phyloP scores from a whole-genome alignment of 495 filamentous ascomycete genomes.

The Xylaria scruposa region DNA sequence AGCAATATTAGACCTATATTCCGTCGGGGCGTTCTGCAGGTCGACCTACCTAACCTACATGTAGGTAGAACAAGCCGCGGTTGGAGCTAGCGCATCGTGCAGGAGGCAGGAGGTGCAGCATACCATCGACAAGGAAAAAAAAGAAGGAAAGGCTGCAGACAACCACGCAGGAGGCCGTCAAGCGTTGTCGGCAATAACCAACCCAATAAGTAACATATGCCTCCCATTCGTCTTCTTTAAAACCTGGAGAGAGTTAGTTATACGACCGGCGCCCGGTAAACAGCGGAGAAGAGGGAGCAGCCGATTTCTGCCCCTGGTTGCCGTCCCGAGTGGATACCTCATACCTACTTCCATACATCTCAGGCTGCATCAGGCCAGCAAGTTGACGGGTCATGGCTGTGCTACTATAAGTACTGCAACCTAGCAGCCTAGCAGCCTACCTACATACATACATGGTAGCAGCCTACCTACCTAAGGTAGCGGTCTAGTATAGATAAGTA shows the following conservation, averaged over 20 bases:
- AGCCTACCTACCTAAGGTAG: too few relatives aligned
- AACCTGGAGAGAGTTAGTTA: neutral
- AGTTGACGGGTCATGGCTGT: slow-evolving; percentile 4
- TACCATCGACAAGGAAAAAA: neutral
- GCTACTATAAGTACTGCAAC: neutral
- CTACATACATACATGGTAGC: too few relatives aligned
- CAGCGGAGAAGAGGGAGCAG: slow-evolving; percentile 16
- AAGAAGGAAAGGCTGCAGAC: neutral
- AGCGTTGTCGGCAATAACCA: neutral
- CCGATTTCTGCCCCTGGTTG: slow-evolving; percentile 17
- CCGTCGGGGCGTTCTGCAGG: slow-evolving; percentile 12
- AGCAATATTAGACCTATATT: slow-evolving; percentile 5
- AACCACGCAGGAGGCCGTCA: neutral
- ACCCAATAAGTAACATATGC: neutral
- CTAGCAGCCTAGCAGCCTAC: neutral
- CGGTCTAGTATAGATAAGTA: neutral
- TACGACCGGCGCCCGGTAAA: slow-evolving; percentile 2
- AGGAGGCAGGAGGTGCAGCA: neutral
- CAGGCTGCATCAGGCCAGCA: slow-evolving; percentile 6
- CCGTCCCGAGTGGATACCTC: slow-evolving; percentile 8
- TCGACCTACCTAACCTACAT: neutral
- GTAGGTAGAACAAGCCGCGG: slow-evolving; percentile 10
- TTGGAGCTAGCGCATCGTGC: slow-evolving; percentile 1
- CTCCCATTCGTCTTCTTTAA: neutral
- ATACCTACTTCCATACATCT: neutral